Percentiles rank a stretch among this genome's conserved stretches.
phyloP scores from a whole-genome alignment of 345 rosid genomes.

The Hypericum androsaemum region DNA sequence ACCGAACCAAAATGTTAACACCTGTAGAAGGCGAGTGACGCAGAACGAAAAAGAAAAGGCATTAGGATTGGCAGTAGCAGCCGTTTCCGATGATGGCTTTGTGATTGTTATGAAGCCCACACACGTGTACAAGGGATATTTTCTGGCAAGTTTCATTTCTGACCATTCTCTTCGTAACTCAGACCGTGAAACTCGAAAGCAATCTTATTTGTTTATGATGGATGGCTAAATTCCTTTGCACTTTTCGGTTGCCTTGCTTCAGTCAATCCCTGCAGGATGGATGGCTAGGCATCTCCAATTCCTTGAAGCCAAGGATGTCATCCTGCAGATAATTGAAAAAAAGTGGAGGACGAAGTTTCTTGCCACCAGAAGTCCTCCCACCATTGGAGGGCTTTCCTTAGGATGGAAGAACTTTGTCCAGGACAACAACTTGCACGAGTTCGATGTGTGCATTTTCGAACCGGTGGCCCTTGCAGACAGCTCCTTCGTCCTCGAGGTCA shows the following conservation, averaged over 20 bases:
- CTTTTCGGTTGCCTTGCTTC: too few species aligned
- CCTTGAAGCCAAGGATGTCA: constrained; percentile 23
- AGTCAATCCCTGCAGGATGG: too few species aligned
- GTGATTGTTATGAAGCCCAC: constrained; percentile 36
- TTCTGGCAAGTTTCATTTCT: constrained; percentile 25
- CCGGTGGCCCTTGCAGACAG: constrained; percentile 12
- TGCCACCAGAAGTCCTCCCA: constrained; percentile 11
- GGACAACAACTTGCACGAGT: constrained; percentile 36
- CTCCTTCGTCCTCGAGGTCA: constrained; percentile 28
- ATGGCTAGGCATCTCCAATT: constrained; percentile 7
- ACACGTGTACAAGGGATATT: constrained; percentile 28
- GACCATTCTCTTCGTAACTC: neutral
- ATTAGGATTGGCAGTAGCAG: constrained; percentile 23
- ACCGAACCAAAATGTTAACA: neutral
- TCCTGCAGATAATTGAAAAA: constrained; percentile 21
- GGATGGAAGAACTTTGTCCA: constrained; percentile 46
- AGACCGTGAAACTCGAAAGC: too few species aligned
- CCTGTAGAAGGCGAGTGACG: constrained; percentile 25
- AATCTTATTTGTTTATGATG: neutral
- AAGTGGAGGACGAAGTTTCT: constrained; percentile 24
- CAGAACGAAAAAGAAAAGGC: constrained; percentile 22
- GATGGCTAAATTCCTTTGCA: too few species aligned
- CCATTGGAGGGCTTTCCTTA: constrained; percentile 29
- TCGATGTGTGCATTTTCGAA: constrained; percentile 42
- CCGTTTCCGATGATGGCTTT: constrained; percentile 25